A percentile compares a stretch with the other conserved stretches of the same genome.
These are phyloP conservation scores for Globisporangium cylindrosporum DNA, from an alignment of 352 stramenopile genomes.

Conservation along the genomic window DNA sequence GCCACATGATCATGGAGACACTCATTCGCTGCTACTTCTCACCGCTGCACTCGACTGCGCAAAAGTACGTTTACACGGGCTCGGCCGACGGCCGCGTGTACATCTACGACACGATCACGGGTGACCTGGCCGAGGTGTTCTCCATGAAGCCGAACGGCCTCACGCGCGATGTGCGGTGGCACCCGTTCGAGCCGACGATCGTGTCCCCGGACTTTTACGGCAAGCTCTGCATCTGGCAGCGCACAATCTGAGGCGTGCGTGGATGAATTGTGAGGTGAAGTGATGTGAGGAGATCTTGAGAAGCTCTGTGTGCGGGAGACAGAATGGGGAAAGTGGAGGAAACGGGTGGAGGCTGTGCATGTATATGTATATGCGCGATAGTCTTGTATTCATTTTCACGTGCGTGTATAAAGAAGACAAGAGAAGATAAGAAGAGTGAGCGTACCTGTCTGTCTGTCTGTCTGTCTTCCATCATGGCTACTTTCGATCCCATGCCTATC, in stretches of 20 bases:
- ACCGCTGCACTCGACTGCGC: slow-evolving; percentile 78
- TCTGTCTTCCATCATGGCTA: background rate
- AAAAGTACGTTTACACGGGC: slow-evolving; percentile 86
- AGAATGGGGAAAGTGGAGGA: background rate
- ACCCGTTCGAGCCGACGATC: slow-evolving; percentile 78
- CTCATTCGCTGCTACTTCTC: slow-evolving; percentile 86
- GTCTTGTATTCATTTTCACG: background rate
- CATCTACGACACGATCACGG: slow-evolving; percentile 76
- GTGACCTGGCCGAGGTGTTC: slow-evolving; percentile 74
- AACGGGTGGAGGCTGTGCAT: background rate
- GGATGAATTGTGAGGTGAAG: background rate
- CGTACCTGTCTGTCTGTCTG: background rate
- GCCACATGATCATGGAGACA: slow-evolving; percentile 78
- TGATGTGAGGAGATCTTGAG: background rate
- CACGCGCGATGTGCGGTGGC: slow-evolving; percentile 82
- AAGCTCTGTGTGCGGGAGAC: background rate
- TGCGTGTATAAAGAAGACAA: slow-evolving; percentile 2
- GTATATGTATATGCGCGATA: background rate
- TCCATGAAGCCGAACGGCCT: slow-evolving; percentile 75
- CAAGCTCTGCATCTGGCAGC: slow-evolving; percentile 83
- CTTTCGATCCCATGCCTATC: background rate
- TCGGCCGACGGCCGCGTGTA: slow-evolving; percentile 83
- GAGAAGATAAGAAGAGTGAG: background rate
- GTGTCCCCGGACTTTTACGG: slow-evolving; percentile 85
- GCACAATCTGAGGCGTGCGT: slow-evolving; percentile 16